Conservation (phyloP, 208 protist genomes). For the Wallacemonas rigidus region DNA sequence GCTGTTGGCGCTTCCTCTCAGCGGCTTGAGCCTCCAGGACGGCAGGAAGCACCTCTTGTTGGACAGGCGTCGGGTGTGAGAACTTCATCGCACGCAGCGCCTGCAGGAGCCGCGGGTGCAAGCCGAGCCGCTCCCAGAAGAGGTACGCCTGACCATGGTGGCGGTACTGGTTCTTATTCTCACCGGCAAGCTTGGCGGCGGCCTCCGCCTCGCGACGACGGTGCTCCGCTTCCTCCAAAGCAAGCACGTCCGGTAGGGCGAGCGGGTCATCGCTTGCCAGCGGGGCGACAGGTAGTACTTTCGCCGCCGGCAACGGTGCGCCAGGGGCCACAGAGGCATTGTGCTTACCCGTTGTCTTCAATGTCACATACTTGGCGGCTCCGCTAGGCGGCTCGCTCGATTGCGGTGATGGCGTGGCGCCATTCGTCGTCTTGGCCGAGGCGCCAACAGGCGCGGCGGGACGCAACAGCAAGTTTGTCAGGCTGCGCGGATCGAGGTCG, state of each 20-base stretch:
- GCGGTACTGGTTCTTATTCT: conserved; percentile 78
- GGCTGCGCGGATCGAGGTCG: conserved; percentile 62
- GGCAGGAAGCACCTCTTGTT: conserved; percentile 78
- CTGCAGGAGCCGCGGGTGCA: conserved; percentile 66
- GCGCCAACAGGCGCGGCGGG: neutral
- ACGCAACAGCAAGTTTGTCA: conserved; percentile 73
- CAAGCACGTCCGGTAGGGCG: conserved; percentile 37
- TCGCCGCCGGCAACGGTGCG: conserved; percentile 16
- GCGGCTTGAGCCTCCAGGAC: conserved; percentile 37
- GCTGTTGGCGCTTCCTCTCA: conserved; percentile 17
- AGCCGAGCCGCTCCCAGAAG: conserved; percentile 81
- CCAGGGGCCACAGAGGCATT: neutral
- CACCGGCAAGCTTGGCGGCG: conserved; percentile 11
- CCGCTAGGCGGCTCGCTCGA: conserved; percentile 3
- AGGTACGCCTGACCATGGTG: conserved; percentile 76
- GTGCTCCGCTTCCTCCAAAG: conserved; percentile 39
- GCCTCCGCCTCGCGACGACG: conserved; percentile 25
- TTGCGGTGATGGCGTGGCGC: neutral
- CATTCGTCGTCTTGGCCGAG: neutral
- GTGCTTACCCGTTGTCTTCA: neutral
- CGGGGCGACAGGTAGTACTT: conserved; percentile 37
- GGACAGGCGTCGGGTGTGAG: conserved; percentile 83
- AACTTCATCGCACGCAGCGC: conserved; percentile 77
- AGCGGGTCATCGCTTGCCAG: conserved; percentile 49
- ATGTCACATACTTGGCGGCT: neutral